phyloP scores from a whole-genome alignment of 257 asterid genomes.

The Solanum sejunctum region DNA sequence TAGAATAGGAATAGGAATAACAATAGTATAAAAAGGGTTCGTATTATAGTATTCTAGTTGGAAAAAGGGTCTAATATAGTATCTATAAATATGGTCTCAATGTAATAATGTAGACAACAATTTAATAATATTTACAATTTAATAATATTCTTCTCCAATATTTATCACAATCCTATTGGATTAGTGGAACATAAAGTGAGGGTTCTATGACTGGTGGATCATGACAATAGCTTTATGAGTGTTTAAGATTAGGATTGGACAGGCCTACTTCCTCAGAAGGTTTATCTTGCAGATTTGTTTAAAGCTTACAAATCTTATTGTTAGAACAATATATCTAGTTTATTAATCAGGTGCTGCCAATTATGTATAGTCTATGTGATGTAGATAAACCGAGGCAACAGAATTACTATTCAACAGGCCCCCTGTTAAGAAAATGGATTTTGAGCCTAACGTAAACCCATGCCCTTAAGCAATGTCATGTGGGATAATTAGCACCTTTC shows the following conservation, averaged over 20 bases:
- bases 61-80: no score
- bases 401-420: neutral
- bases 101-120: no score
- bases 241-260: neutral
- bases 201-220: neutral
- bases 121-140: no score
- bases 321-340: neutral
- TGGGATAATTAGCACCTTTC: neutral
- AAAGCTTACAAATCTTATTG: neutral
- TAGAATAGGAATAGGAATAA: no score
- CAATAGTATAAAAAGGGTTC: no score
- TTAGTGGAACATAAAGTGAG: neutral
- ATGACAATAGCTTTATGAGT: neutral
- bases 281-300: neutral
- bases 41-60: no score
- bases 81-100: no score
- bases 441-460: neutral
- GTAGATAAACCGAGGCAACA: neutral
- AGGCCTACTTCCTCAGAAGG: neutral
- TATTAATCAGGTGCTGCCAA: neutral
- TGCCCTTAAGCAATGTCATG: neutral
- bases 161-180: neutral
- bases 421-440: neutral
- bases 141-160: no score
- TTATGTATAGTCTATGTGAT: neutral